phyloP scores from a whole-genome alignment of 176 grass and related monocot species.

The Bothriochloa decipiens region DNA sequence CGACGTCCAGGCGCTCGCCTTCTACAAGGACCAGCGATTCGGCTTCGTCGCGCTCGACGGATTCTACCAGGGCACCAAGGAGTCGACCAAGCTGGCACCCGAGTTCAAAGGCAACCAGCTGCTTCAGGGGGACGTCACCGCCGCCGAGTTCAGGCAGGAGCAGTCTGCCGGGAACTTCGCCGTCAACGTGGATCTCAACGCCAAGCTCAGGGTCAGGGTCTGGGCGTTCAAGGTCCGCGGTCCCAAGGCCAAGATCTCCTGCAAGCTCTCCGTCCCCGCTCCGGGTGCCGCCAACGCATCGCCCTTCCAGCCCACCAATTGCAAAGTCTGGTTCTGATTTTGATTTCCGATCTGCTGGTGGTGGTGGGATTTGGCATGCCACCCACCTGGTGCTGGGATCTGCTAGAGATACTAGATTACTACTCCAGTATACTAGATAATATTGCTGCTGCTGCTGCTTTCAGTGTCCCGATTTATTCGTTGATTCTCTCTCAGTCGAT shows the following conservation, averaged over 20 bases:
- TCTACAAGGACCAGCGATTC: constrained; percentile 54
- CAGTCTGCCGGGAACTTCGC: not conserved
- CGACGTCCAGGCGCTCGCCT: constrained; percentile 52
- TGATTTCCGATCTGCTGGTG: not conserved
- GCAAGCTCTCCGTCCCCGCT: constrained; percentile 44
- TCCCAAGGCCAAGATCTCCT: constrained; percentile 28
- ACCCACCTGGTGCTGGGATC: not conserved
- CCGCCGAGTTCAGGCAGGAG: not conserved
- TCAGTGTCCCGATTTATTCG: not conserved
- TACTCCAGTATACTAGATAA: not conserved
- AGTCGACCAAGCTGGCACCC: not conserved
- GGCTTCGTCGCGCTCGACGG: constrained; percentile 42
- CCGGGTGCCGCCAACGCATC: not conserved
- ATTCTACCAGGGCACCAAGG: constrained; percentile 58
- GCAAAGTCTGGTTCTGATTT: constrained; percentile 56
- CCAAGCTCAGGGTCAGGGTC: constrained; percentile 53
- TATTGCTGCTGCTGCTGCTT: not conserved
- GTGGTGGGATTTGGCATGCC: not conserved
- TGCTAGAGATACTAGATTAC: not conserved
- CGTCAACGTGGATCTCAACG: constrained; percentile 49
- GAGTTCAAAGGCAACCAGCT: constrained; percentile 36
- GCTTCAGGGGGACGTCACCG: constrained; percentile 25
- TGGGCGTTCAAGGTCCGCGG: constrained; percentile 43
- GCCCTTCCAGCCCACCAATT: constrained; percentile 29
- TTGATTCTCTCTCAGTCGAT: not conserved